Conservation (phyloP, 805 yeast genomes). For the Candida germanica region DNA sequence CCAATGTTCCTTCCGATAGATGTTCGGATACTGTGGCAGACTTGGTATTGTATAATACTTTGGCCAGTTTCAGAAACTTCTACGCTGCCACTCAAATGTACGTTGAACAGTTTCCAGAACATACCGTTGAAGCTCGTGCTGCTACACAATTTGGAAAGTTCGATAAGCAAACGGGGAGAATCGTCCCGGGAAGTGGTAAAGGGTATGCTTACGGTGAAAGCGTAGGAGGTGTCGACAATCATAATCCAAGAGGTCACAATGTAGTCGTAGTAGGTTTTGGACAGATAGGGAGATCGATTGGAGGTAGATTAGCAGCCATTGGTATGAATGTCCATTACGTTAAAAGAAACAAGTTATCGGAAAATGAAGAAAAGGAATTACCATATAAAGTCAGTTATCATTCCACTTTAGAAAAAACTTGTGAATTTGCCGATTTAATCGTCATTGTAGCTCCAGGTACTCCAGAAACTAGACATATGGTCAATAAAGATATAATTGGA, state of each 20-base stretch:
- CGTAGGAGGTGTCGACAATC: slow-evolving; percentile 42
- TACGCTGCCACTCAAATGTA: slow-evolving; percentile 21
- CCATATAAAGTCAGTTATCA: slow-evolving; percentile 47
- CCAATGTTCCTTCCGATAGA: slow-evolving; percentile 56
- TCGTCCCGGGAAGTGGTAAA: slow-evolving; percentile 7
- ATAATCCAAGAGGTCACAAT: slow-evolving; percentile 54
- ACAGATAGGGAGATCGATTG: slow-evolving; percentile 66
- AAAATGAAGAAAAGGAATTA: slow-evolving; percentile 29
- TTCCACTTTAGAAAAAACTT: slow-evolving; percentile 27
- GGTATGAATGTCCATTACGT: slow-evolving; percentile 66
- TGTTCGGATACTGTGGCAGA: slow-evolving; percentile 74
- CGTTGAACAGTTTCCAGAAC: slow-evolving; percentile 43
- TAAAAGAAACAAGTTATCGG: slow-evolving; percentile 47
- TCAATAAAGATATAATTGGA: slow-evolving; percentile 47
- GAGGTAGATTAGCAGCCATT: slow-evolving; percentile 49
- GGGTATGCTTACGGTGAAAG: slow-evolving; percentile 42
- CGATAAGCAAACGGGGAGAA: slow-evolving; percentile 28
- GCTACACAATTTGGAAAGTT: slow-evolving; percentile 32
- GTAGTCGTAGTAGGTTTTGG: slow-evolving; percentile 76
- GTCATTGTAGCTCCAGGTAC: slow-evolving; percentile 68
- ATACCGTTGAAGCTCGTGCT: slow-evolving; percentile 47
- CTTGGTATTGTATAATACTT: slow-evolving; percentile 55
- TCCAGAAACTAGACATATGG: slow-evolving; percentile 51
- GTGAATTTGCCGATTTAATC: slow-evolving; percentile 50
- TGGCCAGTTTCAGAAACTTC: slow-evolving; percentile 53